A percentile compares a stretch with the other conserved stretches of the same genome.
Evolutionary conservation across 495 filamentous ascomycete species (phyloP).

Genomic region (Daldinia vernicosa): DNA sequence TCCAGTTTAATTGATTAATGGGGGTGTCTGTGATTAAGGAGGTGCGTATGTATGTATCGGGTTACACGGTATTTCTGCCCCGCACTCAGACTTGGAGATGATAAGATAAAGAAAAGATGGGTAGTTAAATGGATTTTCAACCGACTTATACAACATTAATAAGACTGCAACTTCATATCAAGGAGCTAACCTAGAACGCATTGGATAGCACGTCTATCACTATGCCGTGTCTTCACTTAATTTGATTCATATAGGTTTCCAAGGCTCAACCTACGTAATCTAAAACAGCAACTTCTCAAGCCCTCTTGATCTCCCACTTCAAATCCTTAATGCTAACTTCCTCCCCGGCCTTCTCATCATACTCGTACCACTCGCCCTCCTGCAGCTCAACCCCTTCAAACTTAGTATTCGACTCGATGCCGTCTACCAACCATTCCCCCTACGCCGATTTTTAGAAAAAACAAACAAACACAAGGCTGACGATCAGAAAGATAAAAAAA

Average conservation of each 20-base stretch:
- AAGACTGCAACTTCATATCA: not conserved
- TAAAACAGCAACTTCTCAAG: slow-evolving; percentile 46
- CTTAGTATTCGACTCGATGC: slow-evolving; percentile 76
- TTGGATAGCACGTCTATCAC: not conserved
- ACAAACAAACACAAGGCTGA: too few relatives aligned
- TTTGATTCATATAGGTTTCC: not conserved
- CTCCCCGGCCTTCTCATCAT: slow-evolving; percentile 67
- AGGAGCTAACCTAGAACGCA: not conserved
- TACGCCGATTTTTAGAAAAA: slow-evolving; percentile 42
- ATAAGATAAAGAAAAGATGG: not conserved
- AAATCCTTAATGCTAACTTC: slow-evolving; percentile 83
- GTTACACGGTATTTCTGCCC: slow-evolving; percentile 15
- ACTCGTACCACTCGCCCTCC: slow-evolving; percentile 81
- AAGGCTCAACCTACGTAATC: not conserved
- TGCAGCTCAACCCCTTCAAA: slow-evolving; percentile 82
- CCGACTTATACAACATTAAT: not conserved
- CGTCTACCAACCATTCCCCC: slow-evolving; percentile 91
- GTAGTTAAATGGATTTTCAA: not conserved
- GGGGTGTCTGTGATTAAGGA: not conserved
- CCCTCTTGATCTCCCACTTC: slow-evolving; percentile 83
- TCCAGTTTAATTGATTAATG: slow-evolving; percentile 19
- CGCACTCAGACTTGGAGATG: not conserved
- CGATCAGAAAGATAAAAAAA: not conserved
- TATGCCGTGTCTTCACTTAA: not conserved
- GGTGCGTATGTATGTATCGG: not conserved